Conservation (phyloP, 345 rosid species). For the Bruguiera sexangula region DNA sequence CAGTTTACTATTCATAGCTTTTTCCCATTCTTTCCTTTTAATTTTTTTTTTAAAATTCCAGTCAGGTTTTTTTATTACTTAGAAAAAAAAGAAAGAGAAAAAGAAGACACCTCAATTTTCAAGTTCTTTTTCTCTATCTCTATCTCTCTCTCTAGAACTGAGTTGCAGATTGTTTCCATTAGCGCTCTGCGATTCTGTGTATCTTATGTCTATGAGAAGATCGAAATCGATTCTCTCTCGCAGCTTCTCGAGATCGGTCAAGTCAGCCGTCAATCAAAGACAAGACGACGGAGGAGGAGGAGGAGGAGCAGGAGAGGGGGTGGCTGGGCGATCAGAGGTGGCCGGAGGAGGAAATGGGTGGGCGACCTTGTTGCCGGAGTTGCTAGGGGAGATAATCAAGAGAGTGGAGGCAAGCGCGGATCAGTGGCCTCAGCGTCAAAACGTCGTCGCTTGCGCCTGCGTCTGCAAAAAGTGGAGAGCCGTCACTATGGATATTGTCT, state of each 20-base stretch:
- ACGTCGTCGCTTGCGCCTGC: conserved; percentile 70
- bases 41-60: too few species aligned
- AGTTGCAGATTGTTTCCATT: too few species aligned
- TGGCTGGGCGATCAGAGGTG: background rate
- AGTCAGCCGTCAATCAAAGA: conserved; percentile 17
- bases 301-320: conserved; percentile 4
- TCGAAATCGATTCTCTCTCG: conserved; percentile 57
- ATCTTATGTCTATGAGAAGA: conserved; percentile 49
- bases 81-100: too few species aligned
- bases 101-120: background rate
- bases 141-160: background rate
- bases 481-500: conserved; percentile 52
- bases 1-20: too few species aligned
- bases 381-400: conserved; percentile 68
- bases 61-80: too few species aligned
- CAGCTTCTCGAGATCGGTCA: conserved; percentile 55
- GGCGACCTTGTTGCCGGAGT: conserved; percentile 77
- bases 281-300: conserved; percentile 1
- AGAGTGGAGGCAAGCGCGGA: conserved; percentile 74
- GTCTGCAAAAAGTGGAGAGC: conserved; percentile 91
- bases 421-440: conserved; percentile 67
- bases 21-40: too few species aligned
- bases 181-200: background rate
- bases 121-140: background rate
- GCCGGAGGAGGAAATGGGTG: conserved; percentile 37